A percentile compares a stretch with the other conserved stretches of the same genome.
Evolutionary conservation across 2,329 filamentous ascomycete genomes (phyloP).

Genomic region (Myrmaecium sp.): DNA sequence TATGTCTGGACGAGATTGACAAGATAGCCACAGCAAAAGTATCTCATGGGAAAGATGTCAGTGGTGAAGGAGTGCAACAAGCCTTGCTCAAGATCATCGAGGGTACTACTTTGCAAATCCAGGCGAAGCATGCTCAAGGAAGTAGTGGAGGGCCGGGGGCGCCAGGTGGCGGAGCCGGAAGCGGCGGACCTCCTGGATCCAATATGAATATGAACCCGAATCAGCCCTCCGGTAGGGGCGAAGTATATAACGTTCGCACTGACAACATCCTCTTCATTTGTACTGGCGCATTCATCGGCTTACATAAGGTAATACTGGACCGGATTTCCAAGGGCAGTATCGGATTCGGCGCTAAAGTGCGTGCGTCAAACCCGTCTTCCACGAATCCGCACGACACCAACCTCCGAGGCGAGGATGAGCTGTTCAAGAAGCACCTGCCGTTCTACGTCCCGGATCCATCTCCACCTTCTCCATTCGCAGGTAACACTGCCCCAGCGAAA

Average conservation of each 20-base stretch:
- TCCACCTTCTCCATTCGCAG: slow-evolving; percentile 23
- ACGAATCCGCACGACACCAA: slow-evolving; percentile 41
- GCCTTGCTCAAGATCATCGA: slow-evolving; percentile 91
- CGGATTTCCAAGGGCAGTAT: slow-evolving; percentile 77
- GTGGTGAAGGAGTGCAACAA: slow-evolving; percentile 92
- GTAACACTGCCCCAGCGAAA: slow-evolving; percentile 14
- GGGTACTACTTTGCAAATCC: slow-evolving; percentile 82
- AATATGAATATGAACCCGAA: slow-evolving; percentile 13
- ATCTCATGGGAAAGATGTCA: slow-evolving; percentile 79
- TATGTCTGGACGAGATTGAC: slow-evolving; percentile 92
- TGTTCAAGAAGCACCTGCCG: slow-evolving; percentile 41
- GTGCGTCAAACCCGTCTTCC: slow-evolving; percentile 34
- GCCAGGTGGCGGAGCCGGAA: slow-evolving; percentile 6
- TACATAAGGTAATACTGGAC: slow-evolving; percentile 74
- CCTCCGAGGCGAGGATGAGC: slow-evolving; percentile 36
- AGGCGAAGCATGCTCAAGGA: slow-evolving; percentile 62
- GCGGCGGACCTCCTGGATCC: slow-evolving; percentile 9
- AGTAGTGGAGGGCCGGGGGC: slow-evolving; percentile 16
- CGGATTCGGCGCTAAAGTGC: slow-evolving; percentile 76
- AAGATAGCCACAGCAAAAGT: slow-evolving; percentile 86
- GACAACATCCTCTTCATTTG: slow-evolving; percentile 97
- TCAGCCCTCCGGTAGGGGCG: slow-evolving; percentile 31
- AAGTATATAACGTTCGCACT: slow-evolving; percentile 63
- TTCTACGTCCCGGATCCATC: slow-evolving; percentile 30
- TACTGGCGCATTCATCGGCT: slow-evolving; percentile 82